Base-by-base conservation (phyloP, 2,329 filamentous ascomycete genomes). In the Colletotrichum incanum region DNA sequence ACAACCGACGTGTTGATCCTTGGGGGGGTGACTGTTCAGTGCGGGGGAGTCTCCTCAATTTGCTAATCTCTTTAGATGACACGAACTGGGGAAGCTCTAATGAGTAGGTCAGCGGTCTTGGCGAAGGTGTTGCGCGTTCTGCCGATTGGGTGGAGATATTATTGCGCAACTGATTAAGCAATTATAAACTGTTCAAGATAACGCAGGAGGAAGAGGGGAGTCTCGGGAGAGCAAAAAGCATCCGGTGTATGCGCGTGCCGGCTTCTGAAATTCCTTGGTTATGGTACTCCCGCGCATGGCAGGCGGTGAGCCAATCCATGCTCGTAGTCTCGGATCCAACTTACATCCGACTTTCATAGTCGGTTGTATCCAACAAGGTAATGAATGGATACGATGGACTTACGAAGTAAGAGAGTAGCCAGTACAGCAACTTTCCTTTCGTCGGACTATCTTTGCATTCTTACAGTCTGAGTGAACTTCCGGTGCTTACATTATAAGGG, bases 61-160 rank as follows among this genome's bases (percentile, higher is more conserved):
- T 41, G n/a, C n/a, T 11, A 58, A 41, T 26, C 14, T 58, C 31
- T 37, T 39, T 52, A 52, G 23, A 31, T 71, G 69, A 54, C 50
- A 71, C 65, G 59, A 63, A 54, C 65, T 58, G 62, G 65, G 43
- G 58, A 43, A 39, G 43, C 16, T 31, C 23, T 34, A 41, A 52
- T 34, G 7, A 16, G n/a, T 28, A 4, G 49, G 11, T 58, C 41
- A 39, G 26, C 54, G 26, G 39, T 52, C 50, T 47, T 68, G 65
- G 50, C 65, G 26, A 67, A 23, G n/a, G 16, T n/a, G 31, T 16
- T 12, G 12, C 37, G 23, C n/a, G 54, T 69, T 59, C 47, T 45
- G 65, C 69, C 45, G 65, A 72, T 72, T 72, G 65, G 69, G 54
- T 41, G 69, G 65, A 72, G 65, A 64, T 69, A 60, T 52, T 67